These are phyloP conservation scores for Excoecaria agallocha DNA, from an alignment of 345 rosid species.

Conservation along the genomic window DNA sequence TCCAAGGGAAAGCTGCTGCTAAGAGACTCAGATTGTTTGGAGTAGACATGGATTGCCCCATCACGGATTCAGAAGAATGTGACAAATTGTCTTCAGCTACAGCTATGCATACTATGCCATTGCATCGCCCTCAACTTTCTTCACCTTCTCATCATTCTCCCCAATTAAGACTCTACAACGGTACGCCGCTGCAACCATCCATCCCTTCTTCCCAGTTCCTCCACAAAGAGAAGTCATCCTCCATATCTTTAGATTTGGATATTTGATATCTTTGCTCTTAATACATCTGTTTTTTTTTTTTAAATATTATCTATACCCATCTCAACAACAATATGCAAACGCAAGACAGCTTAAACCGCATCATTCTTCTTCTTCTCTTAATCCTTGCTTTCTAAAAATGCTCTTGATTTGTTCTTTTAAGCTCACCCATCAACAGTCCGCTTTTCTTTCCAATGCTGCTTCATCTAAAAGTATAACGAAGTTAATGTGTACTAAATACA, in stretches of 20 bases:
- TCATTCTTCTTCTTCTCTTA: not conserved
- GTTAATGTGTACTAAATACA: not conserved
- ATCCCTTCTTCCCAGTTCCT: conserved; percentile 26
- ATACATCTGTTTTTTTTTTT: not conserved
- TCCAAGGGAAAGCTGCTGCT: conserved; percentile 55
- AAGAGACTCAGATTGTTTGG: conserved; percentile 88
- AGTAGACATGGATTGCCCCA: conserved; percentile 87
- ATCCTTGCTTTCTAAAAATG: not conserved
- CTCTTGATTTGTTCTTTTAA: not conserved
- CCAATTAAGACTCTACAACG: conserved; percentile 44
- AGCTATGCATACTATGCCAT: conserved; percentile 1
- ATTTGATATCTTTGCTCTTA: conserved; percentile 15
- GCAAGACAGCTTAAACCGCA: not conserved
- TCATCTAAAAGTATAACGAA: not conserved
- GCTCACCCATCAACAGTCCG: not conserved
- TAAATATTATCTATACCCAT: not conserved
- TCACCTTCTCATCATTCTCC: conserved; percentile 26
- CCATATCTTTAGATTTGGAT: conserved; percentile 50
- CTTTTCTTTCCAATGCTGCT: not conserved
- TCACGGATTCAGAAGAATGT: conserved; percentile 26
- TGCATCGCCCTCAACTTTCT: conserved; percentile 19
- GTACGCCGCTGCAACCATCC: conserved; percentile 24
- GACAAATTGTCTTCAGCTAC: conserved; percentile 33
- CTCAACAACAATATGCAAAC: not conserved
- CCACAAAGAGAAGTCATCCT: conserved; percentile 39